Conservation (phyloP, 1,139 yeast genomes). For the Hemisphaericaspora xylofermentans region DNA sequence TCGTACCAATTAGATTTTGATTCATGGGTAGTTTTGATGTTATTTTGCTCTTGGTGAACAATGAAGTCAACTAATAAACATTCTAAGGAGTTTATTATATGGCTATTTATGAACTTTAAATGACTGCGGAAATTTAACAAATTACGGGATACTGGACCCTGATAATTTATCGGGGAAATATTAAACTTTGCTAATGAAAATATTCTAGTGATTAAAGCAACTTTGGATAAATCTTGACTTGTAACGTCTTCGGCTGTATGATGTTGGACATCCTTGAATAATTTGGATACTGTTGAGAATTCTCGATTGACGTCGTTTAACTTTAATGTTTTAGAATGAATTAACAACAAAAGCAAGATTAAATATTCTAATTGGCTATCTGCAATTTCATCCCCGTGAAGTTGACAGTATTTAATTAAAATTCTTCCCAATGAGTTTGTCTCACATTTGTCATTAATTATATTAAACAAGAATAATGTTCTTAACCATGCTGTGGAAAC, state of each 20-base stretch:
- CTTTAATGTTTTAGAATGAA: slow-evolving; percentile 29
- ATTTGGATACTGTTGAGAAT: slow-evolving; percentile 35
- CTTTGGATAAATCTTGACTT: slow-evolving; percentile 29
- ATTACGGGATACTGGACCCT: slow-evolving; percentile 69
- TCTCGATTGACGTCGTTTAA: slow-evolving; percentile 32
- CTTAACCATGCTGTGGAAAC: slow-evolving; percentile 63
- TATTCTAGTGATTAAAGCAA: slow-evolving; percentile 56
- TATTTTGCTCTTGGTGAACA: slow-evolving; percentile 54
- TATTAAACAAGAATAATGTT: slow-evolving; percentile 53
- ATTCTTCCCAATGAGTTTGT: slow-evolving; percentile 60
- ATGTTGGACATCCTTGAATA: slow-evolving; percentile 28
- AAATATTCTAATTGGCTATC: slow-evolving; percentile 31
- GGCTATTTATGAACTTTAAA: slow-evolving; percentile 50
- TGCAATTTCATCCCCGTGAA: slow-evolving; percentile 9
- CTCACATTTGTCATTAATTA: slow-evolving; percentile 45
- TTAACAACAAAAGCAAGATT: slow-evolving; percentile 47
- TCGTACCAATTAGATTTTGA: slow-evolving; percentile 55
- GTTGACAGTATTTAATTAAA: slow-evolving; percentile 36
- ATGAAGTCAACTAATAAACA: slow-evolving; percentile 50
- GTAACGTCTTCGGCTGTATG: slow-evolving; percentile 30
- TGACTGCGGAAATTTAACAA: slow-evolving; percentile 68
- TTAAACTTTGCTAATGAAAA: slow-evolving; percentile 54
- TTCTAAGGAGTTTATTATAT: slow-evolving; percentile 57
- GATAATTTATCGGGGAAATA: slow-evolving; percentile 58
- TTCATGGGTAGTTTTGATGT: slow-evolving; percentile 34